Evolutionary conservation across 2,329 filamentous ascomycete species (phyloP).

Genomic region (Basipetospora chlamydospora): DNA sequence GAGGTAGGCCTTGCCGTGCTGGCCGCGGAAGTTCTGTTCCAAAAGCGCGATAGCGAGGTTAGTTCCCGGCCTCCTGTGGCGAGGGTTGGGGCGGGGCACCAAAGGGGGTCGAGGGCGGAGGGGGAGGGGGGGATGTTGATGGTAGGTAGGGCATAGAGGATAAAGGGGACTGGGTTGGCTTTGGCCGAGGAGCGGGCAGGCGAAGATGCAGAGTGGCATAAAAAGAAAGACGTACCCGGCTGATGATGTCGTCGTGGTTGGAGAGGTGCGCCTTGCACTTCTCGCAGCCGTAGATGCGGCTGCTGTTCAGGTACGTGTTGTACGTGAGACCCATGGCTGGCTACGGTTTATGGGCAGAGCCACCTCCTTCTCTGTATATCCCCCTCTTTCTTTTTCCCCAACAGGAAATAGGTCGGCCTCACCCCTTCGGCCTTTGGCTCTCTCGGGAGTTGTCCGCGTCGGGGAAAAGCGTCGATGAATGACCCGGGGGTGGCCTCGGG

Average conservation of each 20-base stretch:
- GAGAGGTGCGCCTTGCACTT: slow-evolving; percentile 90
- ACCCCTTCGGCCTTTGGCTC: no score
- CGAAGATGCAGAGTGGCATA: no score
- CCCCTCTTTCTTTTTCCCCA: no score
- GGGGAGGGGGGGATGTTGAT: not conserved
- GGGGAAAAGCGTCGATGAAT: no score
- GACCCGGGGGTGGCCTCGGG: no score
- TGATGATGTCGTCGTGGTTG: slow-evolving; percentile 93
- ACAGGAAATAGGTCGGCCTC: no score
- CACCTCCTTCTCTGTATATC: no score
- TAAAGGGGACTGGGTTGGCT: not conserved
- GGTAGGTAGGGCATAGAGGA: not conserved
- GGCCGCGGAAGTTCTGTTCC: slow-evolving; percentile 94
- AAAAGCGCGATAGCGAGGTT: no score
- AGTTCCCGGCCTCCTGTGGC: no score
- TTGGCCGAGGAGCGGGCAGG: not conserved
- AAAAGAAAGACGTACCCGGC: slow-evolving; percentile 64
- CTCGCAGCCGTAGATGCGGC: slow-evolving; percentile 85
- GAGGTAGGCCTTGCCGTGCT: slow-evolving; percentile 95
- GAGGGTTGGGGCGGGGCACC: not conserved
- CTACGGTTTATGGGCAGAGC: no score
- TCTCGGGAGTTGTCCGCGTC: no score
- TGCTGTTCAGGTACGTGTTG: slow-evolving; percentile 78
- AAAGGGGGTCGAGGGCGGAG: not conserved
- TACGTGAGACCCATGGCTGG: slow-evolving; percentile 72